Percentiles rank a stretch among this genome's conserved stretches.
These are phyloP conservation scores for Scenedesmus sp. DNA, from an alignment of 163 green algal genomes.

Conservation along the genomic window DNA sequence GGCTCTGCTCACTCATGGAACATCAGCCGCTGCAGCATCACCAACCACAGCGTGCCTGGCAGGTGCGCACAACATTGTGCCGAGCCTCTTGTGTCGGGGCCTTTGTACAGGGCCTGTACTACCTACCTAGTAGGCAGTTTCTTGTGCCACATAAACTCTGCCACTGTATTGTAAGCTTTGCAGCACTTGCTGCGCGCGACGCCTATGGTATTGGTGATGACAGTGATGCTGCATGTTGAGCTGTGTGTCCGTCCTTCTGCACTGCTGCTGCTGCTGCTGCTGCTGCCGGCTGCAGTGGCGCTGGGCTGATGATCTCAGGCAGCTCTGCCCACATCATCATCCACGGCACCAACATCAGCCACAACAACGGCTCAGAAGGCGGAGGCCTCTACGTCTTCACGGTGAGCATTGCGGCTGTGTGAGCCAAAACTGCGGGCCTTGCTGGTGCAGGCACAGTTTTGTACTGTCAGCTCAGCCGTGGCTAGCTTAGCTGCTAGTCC, in stretches of 20 bases:
- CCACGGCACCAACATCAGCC: slow-evolving; percentile 5
- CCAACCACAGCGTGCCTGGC: not conserved
- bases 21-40: slow-evolving; percentile 14
- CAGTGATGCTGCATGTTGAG: not conserved
- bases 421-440: not conserved
- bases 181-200: not conserved
- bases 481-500: no score
- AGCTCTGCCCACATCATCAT: not conserved
- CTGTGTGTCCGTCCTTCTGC: not conserved
- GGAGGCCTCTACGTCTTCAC: slow-evolving; percentile 1
- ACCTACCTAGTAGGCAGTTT: no score
- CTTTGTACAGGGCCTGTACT: not conserved
- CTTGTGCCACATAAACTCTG: no score
- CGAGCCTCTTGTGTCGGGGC: no score
- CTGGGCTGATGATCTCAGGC: not conserved
- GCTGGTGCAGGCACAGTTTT: not conserved
- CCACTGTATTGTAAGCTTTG: not conserved
- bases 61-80: not conserved
- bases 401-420: not conserved
- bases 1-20: not conserved
- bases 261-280: not conserved
- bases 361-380: not conserved
- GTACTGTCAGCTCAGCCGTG: no score
- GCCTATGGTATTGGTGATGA: not conserved
- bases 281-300: slow-evolving; percentile 4